phyloP scores from a whole-genome alignment of 108 stramenopile genomes.

The Stephanodiscus triporus region DNA sequence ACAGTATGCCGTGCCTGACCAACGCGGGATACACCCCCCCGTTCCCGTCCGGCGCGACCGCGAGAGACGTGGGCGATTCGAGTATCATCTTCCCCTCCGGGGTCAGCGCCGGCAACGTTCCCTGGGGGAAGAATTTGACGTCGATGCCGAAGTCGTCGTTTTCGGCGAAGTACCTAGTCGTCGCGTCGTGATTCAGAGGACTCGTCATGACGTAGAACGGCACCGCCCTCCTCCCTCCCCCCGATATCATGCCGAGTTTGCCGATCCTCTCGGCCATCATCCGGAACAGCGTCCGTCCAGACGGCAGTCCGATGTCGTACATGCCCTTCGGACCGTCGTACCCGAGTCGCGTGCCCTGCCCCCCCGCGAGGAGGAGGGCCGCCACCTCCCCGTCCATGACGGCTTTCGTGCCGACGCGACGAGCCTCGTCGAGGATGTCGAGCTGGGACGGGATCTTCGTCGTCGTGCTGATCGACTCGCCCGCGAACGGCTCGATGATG shows the following conservation, averaged over 20 bases:
- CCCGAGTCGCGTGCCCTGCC: slow-evolving; percentile 97
- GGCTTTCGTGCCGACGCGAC: slow-evolving; percentile 64
- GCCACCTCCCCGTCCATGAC: slow-evolving; percentile 79
- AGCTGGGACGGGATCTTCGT: slow-evolving; percentile 19
- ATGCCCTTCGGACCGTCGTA: slow-evolving; percentile 96
- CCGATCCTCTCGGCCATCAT: slow-evolving; percentile 85
- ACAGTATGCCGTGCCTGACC: slow-evolving; percentile 74
- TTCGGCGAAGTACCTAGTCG: slow-evolving; percentile 71
- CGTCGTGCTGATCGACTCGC: slow-evolving; percentile 45
- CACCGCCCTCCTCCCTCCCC: slow-evolving; percentile 33
- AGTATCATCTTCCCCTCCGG: slow-evolving; percentile 92
- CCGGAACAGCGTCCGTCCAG: slow-evolving; percentile 82
- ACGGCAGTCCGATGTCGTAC: slow-evolving; percentile 94
- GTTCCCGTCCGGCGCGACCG: slow-evolving; percentile 97
- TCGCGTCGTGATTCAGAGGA: slow-evolving; percentile 91
- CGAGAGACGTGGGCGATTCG: slow-evolving; percentile 62
- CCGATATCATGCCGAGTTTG: slow-evolving; percentile 56
- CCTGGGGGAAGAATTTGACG: slow-evolving; percentile 93
- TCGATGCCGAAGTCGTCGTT: slow-evolving; percentile 89
- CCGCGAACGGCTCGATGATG: slow-evolving; percentile 65
- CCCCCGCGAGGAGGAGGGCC: slow-evolving; percentile 91
- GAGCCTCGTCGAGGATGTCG: slow-evolving; percentile 12
- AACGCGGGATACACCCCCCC: slow-evolving; percentile 98
- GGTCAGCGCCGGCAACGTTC: slow-evolving; percentile 90
- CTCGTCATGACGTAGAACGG: slow-evolving; percentile 98